Base-by-base conservation (phyloP, 1,284 basidiomycete genomes). In the Wolfiporia cocos region DNA sequence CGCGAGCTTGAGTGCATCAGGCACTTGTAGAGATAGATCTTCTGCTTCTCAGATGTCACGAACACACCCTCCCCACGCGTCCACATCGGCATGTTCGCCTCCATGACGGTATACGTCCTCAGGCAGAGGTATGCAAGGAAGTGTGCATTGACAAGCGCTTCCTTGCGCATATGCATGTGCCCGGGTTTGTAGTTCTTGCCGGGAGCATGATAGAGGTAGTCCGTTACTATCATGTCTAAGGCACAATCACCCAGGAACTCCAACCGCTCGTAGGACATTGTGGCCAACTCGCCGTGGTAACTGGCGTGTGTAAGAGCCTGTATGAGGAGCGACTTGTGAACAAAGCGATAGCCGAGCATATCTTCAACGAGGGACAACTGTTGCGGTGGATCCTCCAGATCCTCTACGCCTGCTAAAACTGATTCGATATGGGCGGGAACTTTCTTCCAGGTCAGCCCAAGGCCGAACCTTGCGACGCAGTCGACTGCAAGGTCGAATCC, bases 181-280 rank as follows among this genome's bases (percentile, higher is more conserved):
- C 83, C 78, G 0, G 84, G 85, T 23, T 68, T 65, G 52, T 83
- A 86, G 12, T 73, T 54, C 58, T 78, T 83, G 5, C 74, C 78
- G 0, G 75, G 70, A 1, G 73, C 77, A 36, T 68, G 73, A 56
- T 80, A 87, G 4, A 87, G 63, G 51, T 69, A 76, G 50, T 86
- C 74, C 10, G 74, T 81, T 39, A 86, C 77, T 34, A 86, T 58
- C 76, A 85, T 83, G 50, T 69, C 67, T 20, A 69, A 68, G 0
- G 85, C 73, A 1, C 78, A 76, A 53, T 90, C 88, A 2, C 89
- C 89, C 1, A 91, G 73, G 54, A 90, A 91, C 52, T 92, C 87
- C 64, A 91, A 75, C 12, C 89, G 73, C 54, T 92, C 86, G 56
- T 91, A 91, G 6, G 84, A 89, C 5, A 79, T 64, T 0, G 79